Percentiles rank a stretch among this genome's conserved stretches.
phyloP scores from a whole-genome alignment of 2,329 filamentous ascomycete genomes.

The Colletotrichum siamense region DNA sequence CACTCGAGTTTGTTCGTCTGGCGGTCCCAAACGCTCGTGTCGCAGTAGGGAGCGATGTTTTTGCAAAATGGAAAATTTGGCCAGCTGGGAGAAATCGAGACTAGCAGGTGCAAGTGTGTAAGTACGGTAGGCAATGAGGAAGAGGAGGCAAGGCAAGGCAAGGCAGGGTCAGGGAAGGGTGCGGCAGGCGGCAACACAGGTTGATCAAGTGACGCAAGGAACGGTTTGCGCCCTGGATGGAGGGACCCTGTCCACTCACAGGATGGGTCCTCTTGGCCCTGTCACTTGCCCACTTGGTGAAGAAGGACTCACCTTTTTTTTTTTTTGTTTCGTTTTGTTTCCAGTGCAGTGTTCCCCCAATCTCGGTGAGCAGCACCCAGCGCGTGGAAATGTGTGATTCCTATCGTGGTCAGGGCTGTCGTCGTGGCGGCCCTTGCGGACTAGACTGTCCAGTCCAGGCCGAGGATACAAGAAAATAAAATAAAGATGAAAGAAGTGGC shows the following conservation, averaged over 20 bases:
- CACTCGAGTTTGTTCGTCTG: background rate
- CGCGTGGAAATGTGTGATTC: background rate
- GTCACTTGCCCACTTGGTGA: conserved; percentile 8
- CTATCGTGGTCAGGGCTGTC: background rate
- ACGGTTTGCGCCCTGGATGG: conserved; percentile 11
- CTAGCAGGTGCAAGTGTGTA: conserved; percentile 5
- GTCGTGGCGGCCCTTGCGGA: background rate
- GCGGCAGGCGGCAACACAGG: background rate
- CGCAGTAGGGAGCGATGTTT: background rate
- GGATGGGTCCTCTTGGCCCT: background rate
- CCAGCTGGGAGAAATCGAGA: background rate
- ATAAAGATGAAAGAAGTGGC: background rate
- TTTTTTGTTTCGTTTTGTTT: background rate
- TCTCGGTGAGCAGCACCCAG: background rate
- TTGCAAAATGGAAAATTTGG: background rate
- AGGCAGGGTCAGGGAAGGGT: background rate
- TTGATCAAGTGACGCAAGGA: conserved; percentile 21
- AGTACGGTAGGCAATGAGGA: background rate
- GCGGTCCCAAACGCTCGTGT: background rate
- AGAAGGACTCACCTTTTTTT: background rate
- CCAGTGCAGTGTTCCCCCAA: background rate
- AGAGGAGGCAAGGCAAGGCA: background rate
- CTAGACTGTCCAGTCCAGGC: background rate
- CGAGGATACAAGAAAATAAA: background rate
- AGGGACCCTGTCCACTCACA: background rate